phyloP scores from a whole-genome alignment of 2,329 filamentous ascomycete genomes.

The Xylariaceae sp. region DNA sequence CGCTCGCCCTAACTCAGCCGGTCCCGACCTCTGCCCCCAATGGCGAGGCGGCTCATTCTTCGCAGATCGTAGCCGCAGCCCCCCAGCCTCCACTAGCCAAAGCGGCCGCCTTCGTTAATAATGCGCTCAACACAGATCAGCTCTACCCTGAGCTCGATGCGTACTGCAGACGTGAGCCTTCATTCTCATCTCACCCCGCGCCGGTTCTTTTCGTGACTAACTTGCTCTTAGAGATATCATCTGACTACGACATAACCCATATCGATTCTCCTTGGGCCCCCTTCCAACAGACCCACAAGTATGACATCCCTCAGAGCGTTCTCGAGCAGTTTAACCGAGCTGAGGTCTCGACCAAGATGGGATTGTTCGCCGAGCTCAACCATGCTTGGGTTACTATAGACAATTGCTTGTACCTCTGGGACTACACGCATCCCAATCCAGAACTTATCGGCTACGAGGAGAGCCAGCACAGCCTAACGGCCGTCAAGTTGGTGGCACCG shows the following conservation, averaged over 20 bases:
- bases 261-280: constrained; percentile 73
- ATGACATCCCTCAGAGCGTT: constrained; percentile 86
- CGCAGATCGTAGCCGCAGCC: constrained; percentile 30
- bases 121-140: constrained; percentile 69
- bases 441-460: constrained; percentile 92
- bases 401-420: constrained; percentile 94
- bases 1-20: constrained; percentile 13
- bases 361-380: constrained; percentile 88
- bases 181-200: not conserved
- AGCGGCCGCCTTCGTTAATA: constrained; percentile 79
- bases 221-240: constrained; percentile 66
- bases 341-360: constrained; percentile 88
- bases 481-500: constrained; percentile 83
- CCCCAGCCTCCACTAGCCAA: constrained; percentile 60
- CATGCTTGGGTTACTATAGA: constrained; percentile 96
- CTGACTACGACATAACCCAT: constrained; percentile 79
- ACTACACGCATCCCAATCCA: constrained; percentile 89
- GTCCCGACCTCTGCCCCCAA: constrained; percentile 16
- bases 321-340: constrained; percentile 89
- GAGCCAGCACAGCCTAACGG: constrained; percentile 79
- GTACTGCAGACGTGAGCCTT: constrained; percentile 75
- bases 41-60: constrained; percentile 24
- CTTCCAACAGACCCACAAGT: constrained; percentile 81
- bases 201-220: constrained; percentile 25
- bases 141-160: constrained; percentile 85